Evolutionary conservation across 208 protist genomes (phyloP).

Genomic region (Trypanosomatidae sp.): DNA sequence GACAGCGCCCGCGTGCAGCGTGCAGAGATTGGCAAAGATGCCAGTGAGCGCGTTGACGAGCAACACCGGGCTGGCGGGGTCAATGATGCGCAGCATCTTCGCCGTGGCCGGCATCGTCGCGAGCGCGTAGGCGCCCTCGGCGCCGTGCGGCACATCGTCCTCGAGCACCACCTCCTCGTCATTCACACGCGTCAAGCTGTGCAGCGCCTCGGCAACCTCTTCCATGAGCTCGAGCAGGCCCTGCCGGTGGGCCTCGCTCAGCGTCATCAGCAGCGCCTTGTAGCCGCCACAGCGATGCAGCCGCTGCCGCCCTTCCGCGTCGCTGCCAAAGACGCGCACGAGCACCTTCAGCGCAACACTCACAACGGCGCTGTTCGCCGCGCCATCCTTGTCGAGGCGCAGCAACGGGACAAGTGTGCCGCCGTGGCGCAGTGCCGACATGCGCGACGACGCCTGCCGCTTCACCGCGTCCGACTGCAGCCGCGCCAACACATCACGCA

Average conservation of each 20-base stretch:
- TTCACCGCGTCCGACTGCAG: constrained; percentile 49
- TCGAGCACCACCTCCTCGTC: constrained; percentile 57
- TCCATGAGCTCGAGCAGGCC: constrained; percentile 60
- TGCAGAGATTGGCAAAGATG: constrained; percentile 74
- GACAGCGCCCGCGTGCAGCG: constrained; percentile 30
- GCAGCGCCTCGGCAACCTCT: constrained; percentile 42
- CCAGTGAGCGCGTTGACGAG: constrained; percentile 69
- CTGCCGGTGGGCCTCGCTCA: constrained; percentile 73
- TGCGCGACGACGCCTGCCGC: constrained; percentile 25
- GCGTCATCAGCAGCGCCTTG: constrained; percentile 33
- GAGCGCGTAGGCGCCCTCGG: constrained; percentile 51
- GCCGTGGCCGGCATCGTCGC: constrained; percentile 59
- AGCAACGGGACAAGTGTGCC: constrained; percentile 27
- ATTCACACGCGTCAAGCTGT: constrained; percentile 47
- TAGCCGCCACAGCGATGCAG: constrained; percentile 40
- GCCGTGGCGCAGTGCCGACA: constrained; percentile 33
- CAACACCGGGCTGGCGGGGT: constrained; percentile 47
- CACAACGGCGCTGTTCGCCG: constrained; percentile 34
- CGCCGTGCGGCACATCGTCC: constrained; percentile 50
- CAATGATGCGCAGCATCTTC: constrained; percentile 83
- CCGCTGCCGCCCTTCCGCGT: constrained; percentile 29
- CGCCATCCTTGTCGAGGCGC: constrained; percentile 46
- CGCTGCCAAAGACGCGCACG: constrained; percentile 36
- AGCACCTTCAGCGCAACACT: constrained; percentile 28
- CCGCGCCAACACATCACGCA: constrained; percentile 28